Evolutionary conservation across 495 filamentous ascomycete genomes (phyloP).

Genomic region (Cryomyces minteri): DNA sequence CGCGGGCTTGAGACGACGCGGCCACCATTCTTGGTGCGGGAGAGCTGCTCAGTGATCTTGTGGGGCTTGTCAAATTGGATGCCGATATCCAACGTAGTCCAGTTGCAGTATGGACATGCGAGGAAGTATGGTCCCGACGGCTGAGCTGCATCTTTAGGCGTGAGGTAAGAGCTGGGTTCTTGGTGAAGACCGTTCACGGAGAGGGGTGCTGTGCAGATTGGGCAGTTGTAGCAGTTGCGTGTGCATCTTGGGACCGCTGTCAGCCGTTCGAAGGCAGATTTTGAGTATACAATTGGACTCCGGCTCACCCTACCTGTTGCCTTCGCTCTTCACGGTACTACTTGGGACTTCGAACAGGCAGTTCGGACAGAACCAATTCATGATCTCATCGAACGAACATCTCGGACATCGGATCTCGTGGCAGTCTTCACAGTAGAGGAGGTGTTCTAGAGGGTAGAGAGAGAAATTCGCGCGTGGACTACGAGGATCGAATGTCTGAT

Average conservation of each 20-base stretch:
- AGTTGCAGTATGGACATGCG: conserved; percentile 74
- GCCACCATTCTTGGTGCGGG: conserved; percentile 34
- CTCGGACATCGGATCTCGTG: conserved; percentile 85
- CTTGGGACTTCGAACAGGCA: conserved; percentile 91
- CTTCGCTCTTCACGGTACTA: conserved; percentile 75
- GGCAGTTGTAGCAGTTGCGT: conserved; percentile 88
- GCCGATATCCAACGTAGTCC: conserved; percentile 77
- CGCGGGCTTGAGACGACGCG: conserved; percentile 8
- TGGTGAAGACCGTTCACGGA: conserved; percentile 38
- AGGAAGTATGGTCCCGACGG: conserved; percentile 37
- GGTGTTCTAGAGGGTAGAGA: conserved; percentile 81
- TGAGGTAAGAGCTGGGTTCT: conserved; percentile 23
- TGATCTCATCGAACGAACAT: conserved; percentile 81
- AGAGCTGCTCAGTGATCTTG: conserved; percentile 65
- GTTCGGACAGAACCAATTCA: conserved; percentile 88
- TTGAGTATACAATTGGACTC: not conserved
- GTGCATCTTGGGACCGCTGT: conserved; percentile 45
- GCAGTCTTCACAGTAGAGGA: conserved; percentile 92
- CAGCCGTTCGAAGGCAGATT: too few species aligned
- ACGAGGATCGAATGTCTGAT: conserved; percentile 69
- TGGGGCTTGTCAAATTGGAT: conserved; percentile 78
- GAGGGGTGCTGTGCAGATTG: conserved; percentile 67
- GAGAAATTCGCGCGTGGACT: conserved; percentile 72
- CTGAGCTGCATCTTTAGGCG: conserved; percentile 19
- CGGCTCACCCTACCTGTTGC: conserved; percentile 48